Conservation (phyloP, 2,329 filamentous ascomycete genomes). For the Zasmidium angulare region DNA sequence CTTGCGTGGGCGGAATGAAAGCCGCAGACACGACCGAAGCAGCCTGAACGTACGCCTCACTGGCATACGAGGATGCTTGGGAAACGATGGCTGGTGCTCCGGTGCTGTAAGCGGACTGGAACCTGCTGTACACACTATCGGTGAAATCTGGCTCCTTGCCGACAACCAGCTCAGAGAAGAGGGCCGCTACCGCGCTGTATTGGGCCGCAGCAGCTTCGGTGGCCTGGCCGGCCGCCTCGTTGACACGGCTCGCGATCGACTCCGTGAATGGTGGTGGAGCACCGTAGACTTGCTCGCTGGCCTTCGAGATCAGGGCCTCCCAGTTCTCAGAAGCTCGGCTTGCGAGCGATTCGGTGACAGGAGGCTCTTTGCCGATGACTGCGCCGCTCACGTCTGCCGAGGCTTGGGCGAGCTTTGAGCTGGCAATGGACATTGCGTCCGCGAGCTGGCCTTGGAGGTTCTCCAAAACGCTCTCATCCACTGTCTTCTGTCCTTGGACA, state of each 20-base stretch:
- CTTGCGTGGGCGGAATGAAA: constrained; percentile 58
- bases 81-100: constrained; percentile 57
- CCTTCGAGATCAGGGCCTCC: constrained; percentile 62
- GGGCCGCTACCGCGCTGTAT: constrained; percentile 67
- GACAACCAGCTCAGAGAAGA: constrained; percentile 73
- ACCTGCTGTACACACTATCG: constrained; percentile 72
- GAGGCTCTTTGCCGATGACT: constrained; percentile 49
- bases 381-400: constrained; percentile 47
- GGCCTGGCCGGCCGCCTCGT: constrained; percentile 61
- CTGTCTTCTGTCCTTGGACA: constrained; percentile 19
- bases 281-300: constrained; percentile 70
- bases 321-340: constrained; percentile 62
- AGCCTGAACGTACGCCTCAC: constrained; percentile 47
- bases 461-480: constrained; percentile 31
- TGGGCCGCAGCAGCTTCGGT: constrained; percentile 64
- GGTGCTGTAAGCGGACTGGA: constrained; percentile 71
- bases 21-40: constrained; percentile 48
- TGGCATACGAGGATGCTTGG: constrained; percentile 56
- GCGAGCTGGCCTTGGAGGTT: constrained; percentile 32
- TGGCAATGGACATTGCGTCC: constrained; percentile 31
- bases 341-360: constrained; percentile 53
- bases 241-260: constrained; percentile 52
- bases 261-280: constrained; percentile 55
- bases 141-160: constrained; percentile 80
- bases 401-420: constrained; percentile 48